Percentiles rank a stretch among this genome's conserved stretches.
phyloP scores from a whole-genome alignment of 2,329 filamentous ascomycete genomes.

The Aspergillus sergii region DNA sequence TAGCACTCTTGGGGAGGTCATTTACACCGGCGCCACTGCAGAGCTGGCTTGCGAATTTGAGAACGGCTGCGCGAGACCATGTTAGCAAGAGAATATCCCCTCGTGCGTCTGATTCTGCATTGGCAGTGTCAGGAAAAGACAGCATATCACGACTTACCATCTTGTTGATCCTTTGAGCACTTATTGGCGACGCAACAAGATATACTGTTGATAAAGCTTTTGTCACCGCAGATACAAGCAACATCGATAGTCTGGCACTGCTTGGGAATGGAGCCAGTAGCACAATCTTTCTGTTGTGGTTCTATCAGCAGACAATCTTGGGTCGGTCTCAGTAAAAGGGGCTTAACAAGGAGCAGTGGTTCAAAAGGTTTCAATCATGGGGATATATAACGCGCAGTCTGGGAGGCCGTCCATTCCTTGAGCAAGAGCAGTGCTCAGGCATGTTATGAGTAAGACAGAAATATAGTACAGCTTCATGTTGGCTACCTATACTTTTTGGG shows the following conservation, averaged over 20 bases:
- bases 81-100: slow-evolving; percentile 4
- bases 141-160: slow-evolving; percentile 30
- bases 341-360: not conserved
- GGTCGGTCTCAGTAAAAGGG: not conserved
- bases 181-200: slow-evolving; percentile 52
- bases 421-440: slow-evolving; percentile 52
- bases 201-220: slow-evolving; percentile 51
- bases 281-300: slow-evolving; percentile 38
- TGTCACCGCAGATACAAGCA: slow-evolving; percentile 53
- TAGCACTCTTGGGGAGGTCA: slow-evolving; percentile 36
- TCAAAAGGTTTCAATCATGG: not conserved
- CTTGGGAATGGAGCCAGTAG: slow-evolving; percentile 44
- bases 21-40: slow-evolving; percentile 42
- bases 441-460: slow-evolving; percentile 56
- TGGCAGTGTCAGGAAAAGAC: not conserved
- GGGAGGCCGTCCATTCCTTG: slow-evolving; percentile 53
- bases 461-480: slow-evolving; percentile 55
- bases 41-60: slow-evolving; percentile 40
- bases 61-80: slow-evolving; percentile 29
- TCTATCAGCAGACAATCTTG: slow-evolving; percentile 5
- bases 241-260: slow-evolving; percentile 45
- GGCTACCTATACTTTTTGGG: slow-evolving; percentile 7
- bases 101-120: not conserved
- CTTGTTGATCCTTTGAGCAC: slow-evolving; percentile 49
- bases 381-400: slow-evolving; percentile 56